These are phyloP conservation scores for Paramecium sonneborni DNA, from an alignment of 73 alveolate genomes.

Conservation along the genomic window DNA sequence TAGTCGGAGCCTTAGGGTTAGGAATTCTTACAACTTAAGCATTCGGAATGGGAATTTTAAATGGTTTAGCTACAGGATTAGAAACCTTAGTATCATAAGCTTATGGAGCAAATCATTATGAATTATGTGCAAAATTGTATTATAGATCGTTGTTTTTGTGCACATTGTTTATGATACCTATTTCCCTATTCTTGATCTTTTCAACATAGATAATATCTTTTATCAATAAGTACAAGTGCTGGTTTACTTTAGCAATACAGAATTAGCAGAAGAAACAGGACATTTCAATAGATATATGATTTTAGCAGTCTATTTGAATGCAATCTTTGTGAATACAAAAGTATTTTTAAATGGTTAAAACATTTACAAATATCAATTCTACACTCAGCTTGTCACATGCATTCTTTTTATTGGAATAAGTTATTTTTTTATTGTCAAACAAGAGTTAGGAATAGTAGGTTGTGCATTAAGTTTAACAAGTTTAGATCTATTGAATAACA, in stretches of 20 bases:
- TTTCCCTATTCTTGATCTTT: neutral
- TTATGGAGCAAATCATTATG: neutral
- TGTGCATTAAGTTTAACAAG: conserved; percentile 12
- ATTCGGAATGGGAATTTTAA: neutral
- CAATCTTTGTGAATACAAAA: neutral
- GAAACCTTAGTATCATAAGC: conserved; percentile 36
- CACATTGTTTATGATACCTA: neutral
- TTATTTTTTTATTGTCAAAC: neutral
- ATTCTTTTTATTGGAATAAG: neutral
- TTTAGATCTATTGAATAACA: neutral
- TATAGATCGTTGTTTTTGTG: conserved; percentile 7
- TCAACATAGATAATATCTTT: neutral
- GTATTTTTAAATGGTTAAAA: neutral
- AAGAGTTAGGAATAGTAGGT: neutral
- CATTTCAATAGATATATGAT: neutral
- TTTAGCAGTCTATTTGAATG: neutral
- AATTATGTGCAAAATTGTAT: conserved; percentile 33
- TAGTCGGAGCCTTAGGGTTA: neutral
- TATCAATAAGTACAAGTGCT: neutral
- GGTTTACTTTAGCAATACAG: neutral
- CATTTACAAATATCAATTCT: conserved; percentile 9
- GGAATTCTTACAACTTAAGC: conserved; percentile 3
- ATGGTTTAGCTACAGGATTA: conserved; percentile 8
- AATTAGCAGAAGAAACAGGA: neutral
- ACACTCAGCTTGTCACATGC: neutral